Base-by-base conservation (phyloP, 1,284 basidiomycete genomes). In the Cryptococcus jaspeensis region DNA sequence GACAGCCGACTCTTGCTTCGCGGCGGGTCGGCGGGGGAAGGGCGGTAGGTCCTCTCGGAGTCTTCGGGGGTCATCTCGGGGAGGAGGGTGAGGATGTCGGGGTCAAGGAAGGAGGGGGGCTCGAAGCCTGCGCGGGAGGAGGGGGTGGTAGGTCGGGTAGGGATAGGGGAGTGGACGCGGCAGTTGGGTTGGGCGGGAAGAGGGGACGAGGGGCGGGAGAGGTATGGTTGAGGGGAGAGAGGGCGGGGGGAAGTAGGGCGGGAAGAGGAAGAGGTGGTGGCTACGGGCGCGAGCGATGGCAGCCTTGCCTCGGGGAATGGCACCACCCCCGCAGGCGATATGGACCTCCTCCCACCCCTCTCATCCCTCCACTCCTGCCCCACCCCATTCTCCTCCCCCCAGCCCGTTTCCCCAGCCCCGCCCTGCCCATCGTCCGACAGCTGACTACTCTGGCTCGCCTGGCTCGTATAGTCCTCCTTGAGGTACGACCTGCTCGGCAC, bases 61-160 rank as follows among this genome's bases (percentile, higher is more conserved):
- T 74, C 71, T 39, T 69, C 63, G 5, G 57, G 57, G 0, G 66
- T 58, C 72, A 78, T 74, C 32, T 73, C 72, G 0, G 76, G 76
- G 35, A 78, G 60, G 18, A 78, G 49, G 3, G 76, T 78, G 15
- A 78, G 55, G 0, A 68, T 59, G 44, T 73, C 71, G 2, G 76
- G 71, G 63, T 74, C 66, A 41, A 75, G 62, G 55, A 73, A 60
- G 18, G 65, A 63, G n/a, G 76, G 69, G 32, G 71, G 62, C 50
- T 73, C 56, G 59, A 76, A 67, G 20, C 66, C 60, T 13, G 53
- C 22, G 37, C 58, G 58, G 28, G 28, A 5, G 28, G 28, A 32
- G 36, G 53, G 47, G 6, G 55, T 52, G 8, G 52, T 54, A 25
- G 60, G 49, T 23, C 47, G 59, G 40, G 23, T 48, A 35, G 50